Evolutionary conservation across 2,329 filamentous ascomycete species (phyloP).

Genomic region (Paraconiothyrium sp.): DNA sequence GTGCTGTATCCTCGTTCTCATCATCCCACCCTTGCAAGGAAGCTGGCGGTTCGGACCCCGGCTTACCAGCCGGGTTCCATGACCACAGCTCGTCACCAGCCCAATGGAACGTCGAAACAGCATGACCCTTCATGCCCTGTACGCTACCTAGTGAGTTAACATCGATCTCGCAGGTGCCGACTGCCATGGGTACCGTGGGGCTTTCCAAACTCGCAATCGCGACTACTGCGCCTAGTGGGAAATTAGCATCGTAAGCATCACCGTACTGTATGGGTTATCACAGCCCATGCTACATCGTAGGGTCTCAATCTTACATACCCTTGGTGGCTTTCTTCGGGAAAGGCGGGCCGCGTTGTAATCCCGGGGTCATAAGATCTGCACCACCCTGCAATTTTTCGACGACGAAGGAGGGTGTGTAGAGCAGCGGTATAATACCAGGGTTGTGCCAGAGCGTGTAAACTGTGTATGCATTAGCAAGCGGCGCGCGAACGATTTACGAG

Average conservation of each 20-base stretch:
- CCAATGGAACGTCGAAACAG: constrained; percentile 73
- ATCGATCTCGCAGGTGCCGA: constrained; percentile 72
- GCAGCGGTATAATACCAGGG: constrained; percentile 66
- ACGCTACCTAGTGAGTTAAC: constrained; percentile 64
- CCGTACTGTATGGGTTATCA: neutral
- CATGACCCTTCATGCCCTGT: constrained; percentile 70
- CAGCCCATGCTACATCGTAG: neutral
- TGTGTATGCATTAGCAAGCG: constrained; percentile 27
- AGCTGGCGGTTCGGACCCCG: constrained; percentile 63
- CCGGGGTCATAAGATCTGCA: constrained; percentile 75
- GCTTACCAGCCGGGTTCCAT: constrained; percentile 65
- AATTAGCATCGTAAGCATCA: neutral
- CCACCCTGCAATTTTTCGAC: constrained; percentile 71
- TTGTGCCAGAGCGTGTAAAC: constrained; percentile 75
- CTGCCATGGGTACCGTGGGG: constrained; percentile 69
- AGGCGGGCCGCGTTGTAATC: constrained; percentile 70
- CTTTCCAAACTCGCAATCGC: constrained; percentile 68
- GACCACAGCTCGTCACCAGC: constrained; percentile 74
- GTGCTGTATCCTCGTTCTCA: constrained; percentile 43
- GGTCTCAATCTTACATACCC: constrained; percentile 33
- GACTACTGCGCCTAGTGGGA: constrained; percentile 60
- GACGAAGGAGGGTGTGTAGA: constrained; percentile 70
- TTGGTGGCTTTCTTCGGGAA: constrained; percentile 68
- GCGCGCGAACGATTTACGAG: neutral
- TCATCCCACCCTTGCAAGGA: constrained; percentile 62